Evolutionary conservation across 176 grass and related monocot genomes (phyloP).

Genomic region (Oryza meridionalis): DNA sequence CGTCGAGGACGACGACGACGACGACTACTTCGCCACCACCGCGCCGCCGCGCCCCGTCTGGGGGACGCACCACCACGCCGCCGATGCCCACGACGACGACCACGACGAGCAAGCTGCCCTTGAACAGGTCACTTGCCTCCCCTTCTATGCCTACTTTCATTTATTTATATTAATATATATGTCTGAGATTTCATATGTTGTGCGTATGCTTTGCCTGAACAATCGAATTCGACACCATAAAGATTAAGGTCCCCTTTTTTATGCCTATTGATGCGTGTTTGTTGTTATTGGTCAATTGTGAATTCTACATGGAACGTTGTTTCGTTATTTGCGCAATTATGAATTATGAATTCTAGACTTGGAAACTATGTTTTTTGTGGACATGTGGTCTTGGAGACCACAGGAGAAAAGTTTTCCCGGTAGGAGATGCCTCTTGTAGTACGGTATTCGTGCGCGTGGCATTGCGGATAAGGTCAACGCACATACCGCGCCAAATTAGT

Average conservation of each 20-base stretch:
- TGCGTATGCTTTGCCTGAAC: neutral
- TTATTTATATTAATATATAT: neutral
- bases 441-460: neutral
- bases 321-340: neutral
- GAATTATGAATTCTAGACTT: neutral
- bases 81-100: neutral
- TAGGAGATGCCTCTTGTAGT: neutral
- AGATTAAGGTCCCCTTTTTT: neutral
- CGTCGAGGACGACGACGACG: conserved; percentile 88
- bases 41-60: conserved; percentile 63
- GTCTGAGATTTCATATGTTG: neutral
- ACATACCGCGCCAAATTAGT: neutral
- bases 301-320: neutral
- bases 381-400: neutral
- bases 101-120: conserved; percentile 12
- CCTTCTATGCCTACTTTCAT: neutral
- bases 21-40: conserved; percentile 84
- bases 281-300: neutral
- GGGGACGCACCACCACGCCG: neutral
- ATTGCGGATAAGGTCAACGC: neutral
- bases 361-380: neutral
- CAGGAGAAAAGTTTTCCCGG: neutral
- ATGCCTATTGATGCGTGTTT: neutral
- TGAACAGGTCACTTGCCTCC: conserved; percentile 56
- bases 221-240: neutral